phyloP scores from a whole-genome alignment of 2,329 filamentous ascomycete genomes.

The Clathrospora elynae region DNA sequence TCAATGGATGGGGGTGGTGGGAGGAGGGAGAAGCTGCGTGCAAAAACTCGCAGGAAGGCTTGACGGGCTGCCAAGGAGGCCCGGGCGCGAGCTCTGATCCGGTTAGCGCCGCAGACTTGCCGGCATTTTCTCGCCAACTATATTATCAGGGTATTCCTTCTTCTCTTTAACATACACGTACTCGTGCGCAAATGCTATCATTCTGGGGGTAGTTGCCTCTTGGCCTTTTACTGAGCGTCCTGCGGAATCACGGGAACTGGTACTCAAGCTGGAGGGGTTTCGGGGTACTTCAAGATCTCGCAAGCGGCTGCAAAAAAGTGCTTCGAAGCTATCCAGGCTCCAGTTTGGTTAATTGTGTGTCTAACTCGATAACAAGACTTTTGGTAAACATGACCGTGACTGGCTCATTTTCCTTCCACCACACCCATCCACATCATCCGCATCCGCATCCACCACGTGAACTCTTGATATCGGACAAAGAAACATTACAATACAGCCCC shows the following conservation, averaged over 20 bases:
- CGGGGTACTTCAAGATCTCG: too few relatives aligned
- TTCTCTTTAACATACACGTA: too few relatives aligned
- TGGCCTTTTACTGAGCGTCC: too few relatives aligned
- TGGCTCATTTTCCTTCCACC: constrained; percentile 3
- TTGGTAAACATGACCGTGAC: constrained; percentile 17
- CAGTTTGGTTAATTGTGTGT: constrained; percentile 1
- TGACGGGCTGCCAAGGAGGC: constrained; percentile 26
- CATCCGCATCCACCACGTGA: constrained; percentile 14
- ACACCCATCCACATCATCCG: constrained; percentile 2
- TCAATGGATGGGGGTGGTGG: constrained; percentile 41
- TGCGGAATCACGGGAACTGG: too few relatives aligned
- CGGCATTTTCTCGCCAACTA: constrained; percentile 17
- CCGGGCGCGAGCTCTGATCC: constrained; percentile 22
- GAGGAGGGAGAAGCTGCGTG: constrained; percentile 35
- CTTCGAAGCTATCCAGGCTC: neutral
- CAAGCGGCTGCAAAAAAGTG: too few relatives aligned
- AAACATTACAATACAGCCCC: constrained; percentile 36
- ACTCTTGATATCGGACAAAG: constrained; percentile 32
- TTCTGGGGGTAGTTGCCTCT: too few relatives aligned
- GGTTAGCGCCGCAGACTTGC: constrained; percentile 19
- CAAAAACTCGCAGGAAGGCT: constrained; percentile 28
- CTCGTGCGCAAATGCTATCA: too few relatives aligned
- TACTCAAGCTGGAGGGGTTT: too few relatives aligned
- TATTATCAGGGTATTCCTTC: too few relatives aligned
- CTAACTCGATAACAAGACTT: constrained; percentile 15